Percentiles rank a stretch among this genome's conserved stretches.
Conservation (phyloP, 352 stramenopile species). For the Pythium brassicae region DNA sequence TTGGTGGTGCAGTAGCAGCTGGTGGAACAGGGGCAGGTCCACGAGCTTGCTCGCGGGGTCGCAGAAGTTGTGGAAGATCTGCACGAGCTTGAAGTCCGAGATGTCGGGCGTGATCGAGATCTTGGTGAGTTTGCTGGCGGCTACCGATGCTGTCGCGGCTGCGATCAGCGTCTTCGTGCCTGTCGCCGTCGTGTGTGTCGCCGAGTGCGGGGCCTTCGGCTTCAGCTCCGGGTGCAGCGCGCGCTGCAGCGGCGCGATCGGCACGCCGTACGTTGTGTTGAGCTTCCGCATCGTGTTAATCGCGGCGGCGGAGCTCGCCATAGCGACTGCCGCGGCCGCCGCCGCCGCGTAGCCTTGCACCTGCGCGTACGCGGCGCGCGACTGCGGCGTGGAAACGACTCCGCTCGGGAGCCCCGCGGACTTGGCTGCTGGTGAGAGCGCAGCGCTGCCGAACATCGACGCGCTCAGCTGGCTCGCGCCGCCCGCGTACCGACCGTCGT, state of each 20-base stretch:
- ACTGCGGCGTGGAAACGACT: not conserved
- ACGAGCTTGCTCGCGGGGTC: conserved; percentile 56
- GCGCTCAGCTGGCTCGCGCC: conserved; percentile 20
- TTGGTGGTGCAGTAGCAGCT: conserved; percentile 60
- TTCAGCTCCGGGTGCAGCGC: conserved; percentile 34
- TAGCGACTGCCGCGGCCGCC: conserved; percentile 33
- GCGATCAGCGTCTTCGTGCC: conserved; percentile 6
- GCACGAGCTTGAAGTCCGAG: conserved; percentile 81
- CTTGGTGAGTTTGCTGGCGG: conserved; percentile 34
- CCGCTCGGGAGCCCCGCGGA: conserved; percentile 16
- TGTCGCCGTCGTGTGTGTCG: conserved; percentile 10
- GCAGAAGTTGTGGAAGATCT: conserved; percentile 82
- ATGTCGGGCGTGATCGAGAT: conserved; percentile 73
- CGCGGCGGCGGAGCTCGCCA: conserved; percentile 48
- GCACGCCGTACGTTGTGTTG: conserved; percentile 43
- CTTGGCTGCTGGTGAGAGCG: conserved; percentile 35
- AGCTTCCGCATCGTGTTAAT: conserved; percentile 57
- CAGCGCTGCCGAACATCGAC: conserved; percentile 32
- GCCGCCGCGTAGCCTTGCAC: conserved; percentile 23
- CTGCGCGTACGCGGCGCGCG: conserved; percentile 16
- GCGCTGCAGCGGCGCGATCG: conserved; percentile 43
- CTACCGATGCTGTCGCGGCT: not conserved
- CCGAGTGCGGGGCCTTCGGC: conserved; percentile 25
- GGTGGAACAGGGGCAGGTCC: conserved; percentile 47
- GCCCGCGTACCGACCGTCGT: conserved; percentile 22